Conservation (phyloP, 2,329 filamentous ascomycete species). For the Cytospora leucostoma region DNA sequence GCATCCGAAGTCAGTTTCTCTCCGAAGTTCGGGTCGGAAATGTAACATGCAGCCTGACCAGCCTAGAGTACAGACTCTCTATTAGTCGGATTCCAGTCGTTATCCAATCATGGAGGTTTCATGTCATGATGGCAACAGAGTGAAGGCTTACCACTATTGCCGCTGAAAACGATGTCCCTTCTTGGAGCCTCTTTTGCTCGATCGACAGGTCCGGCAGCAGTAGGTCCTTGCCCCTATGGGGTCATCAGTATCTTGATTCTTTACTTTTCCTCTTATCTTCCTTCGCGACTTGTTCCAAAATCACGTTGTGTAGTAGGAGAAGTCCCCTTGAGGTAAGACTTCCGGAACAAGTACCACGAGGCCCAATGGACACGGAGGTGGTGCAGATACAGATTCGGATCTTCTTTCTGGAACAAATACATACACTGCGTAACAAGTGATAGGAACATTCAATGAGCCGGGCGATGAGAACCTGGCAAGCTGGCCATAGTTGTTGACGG, state of each 20-base stretch:
- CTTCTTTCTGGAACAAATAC: not conserved
- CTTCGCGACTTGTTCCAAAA: not conserved
- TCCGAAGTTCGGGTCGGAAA: not conserved
- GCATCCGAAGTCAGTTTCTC: not conserved
- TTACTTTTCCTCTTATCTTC: not conserved
- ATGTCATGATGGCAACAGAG: no score
- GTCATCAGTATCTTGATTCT: not conserved
- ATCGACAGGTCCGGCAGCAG: slow-evolving; percentile 12
- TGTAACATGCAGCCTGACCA: slow-evolving; percentile 11
- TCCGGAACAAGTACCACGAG: not conserved
- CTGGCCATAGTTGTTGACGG: slow-evolving; percentile 16
- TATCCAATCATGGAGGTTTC: no score
- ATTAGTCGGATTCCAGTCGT: not conserved
- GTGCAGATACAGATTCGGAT: not conserved
- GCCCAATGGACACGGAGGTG: not conserved
- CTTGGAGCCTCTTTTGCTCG: slow-evolving; percentile 5
- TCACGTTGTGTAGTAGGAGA: no score
- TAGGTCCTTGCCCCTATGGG: slow-evolving; percentile 2
- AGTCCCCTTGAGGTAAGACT: not conserved
- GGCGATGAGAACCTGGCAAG: slow-evolving; percentile 14
- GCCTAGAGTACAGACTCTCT: not conserved
- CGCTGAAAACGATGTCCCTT: slow-evolving; percentile 12
- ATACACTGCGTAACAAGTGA: slow-evolving; percentile 15
- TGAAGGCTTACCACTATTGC: slow-evolving; percentile 20
- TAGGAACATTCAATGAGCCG: not conserved